These are phyloP conservation scores for Diaporthe caulivora DNA, from an alignment of 2,329 filamentous ascomycete genomes.

Conservation along the genomic window DNA sequence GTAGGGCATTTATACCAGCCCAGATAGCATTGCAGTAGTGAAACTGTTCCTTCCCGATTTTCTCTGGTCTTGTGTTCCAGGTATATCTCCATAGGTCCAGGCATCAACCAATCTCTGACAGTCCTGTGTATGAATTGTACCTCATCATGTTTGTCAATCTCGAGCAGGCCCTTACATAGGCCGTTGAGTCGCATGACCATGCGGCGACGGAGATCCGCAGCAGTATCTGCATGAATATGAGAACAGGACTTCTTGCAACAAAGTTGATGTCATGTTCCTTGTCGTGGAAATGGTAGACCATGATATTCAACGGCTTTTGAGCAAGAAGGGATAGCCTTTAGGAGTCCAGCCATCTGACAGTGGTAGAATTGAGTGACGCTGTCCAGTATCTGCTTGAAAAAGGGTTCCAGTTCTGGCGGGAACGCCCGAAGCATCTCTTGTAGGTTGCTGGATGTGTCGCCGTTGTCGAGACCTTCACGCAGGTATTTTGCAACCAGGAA, in stretches of 20 bases:
- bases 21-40: not conserved
- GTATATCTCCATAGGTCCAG: not conserved
- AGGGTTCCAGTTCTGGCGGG: not conserved
- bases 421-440: not conserved
- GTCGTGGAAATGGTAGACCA: not conserved
- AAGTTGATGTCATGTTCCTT: not conserved
- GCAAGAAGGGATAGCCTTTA: not conserved
- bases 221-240: not conserved
- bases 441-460: not conserved
- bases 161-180: not conserved
- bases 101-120: not conserved
- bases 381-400: not conserved
- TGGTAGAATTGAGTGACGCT: not conserved
- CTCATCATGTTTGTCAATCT: not conserved
- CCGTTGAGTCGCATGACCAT: not conserved
- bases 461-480: not conserved
- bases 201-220: not conserved
- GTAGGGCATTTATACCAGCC: not conserved
- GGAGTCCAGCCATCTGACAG: not conserved
- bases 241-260: not conserved
- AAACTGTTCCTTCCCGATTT: not conserved
- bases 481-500: not conserved
- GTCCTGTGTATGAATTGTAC: conserved; percentile 1
- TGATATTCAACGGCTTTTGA: not conserved
- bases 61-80: not conserved